A percentile compares a stretch with the other conserved stretches of the same genome.
Evolutionary conservation across 176 grass and related monocot genomes (phyloP).

Genomic region (Pontederia paniculata): DNA sequence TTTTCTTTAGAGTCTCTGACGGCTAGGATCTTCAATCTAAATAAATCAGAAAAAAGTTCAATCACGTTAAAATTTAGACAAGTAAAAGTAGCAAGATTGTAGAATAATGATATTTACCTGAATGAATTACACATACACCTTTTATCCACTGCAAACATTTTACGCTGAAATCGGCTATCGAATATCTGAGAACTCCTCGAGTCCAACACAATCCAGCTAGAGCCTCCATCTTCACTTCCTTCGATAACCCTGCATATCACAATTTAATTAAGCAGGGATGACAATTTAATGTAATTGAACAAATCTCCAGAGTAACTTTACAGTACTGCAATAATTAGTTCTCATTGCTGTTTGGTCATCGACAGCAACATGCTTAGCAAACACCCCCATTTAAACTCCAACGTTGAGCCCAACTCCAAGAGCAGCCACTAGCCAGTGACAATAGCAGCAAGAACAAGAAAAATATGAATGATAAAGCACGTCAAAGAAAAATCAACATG

Average conservation of each 20-base stretch:
- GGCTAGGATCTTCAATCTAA: slow-evolving; percentile 59
- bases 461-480: neutral
- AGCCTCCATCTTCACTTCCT: slow-evolving; percentile 54
- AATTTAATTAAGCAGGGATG: neutral
- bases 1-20: slow-evolving; percentile 50
- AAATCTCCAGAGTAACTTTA: neutral
- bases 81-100: neutral
- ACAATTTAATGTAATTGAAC: neutral
- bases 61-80: neutral
- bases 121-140: slow-evolving; percentile 37
- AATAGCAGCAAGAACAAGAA: neutral
- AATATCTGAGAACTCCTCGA: slow-evolving; percentile 50
- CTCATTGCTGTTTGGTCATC: too few relatives aligned
- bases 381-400: too few relatives aligned
- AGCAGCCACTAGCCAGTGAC: too few relatives aligned
- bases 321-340: slow-evolving; percentile 4
- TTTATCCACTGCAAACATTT: slow-evolving; percentile 46
- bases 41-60: slow-evolving; percentile 15
- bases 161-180: slow-evolving; percentile 49
- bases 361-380: too few relatives aligned
- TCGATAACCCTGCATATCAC: slow-evolving; percentile 61
- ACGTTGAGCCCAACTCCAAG: too few relatives aligned
- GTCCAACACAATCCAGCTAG: slow-evolving; percentile 59
- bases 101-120: slow-evolving; percentile 37
- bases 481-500: too few relatives aligned